Evolutionary conservation across 2,329 filamentous ascomycete species (phyloP).

Genomic region (Cladosporium sp.): DNA sequence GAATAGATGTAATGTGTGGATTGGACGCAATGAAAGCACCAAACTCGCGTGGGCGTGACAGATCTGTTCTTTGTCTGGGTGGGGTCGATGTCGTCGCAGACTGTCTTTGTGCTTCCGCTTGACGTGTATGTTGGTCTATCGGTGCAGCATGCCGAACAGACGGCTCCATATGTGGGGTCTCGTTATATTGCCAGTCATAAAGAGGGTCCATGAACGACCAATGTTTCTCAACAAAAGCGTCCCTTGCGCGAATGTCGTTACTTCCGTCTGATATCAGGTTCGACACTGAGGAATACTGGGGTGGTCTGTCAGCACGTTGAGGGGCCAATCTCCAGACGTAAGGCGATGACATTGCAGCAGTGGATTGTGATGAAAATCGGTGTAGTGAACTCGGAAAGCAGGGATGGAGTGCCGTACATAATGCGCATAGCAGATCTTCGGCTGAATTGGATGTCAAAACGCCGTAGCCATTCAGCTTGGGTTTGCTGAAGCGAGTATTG

Average conservation of each 20-base stretch:
- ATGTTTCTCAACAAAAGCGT: background rate
- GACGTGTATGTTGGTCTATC: background rate
- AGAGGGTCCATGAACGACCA: background rate
- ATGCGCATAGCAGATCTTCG: background rate
- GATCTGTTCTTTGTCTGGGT: constrained; percentile 27
- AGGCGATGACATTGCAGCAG: background rate
- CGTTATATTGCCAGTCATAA: background rate
- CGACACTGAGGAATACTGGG: background rate
- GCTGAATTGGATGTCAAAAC: background rate
- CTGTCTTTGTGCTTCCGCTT: background rate
- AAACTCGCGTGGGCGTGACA: constrained; percentile 16
- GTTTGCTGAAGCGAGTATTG: constrained; percentile 9
- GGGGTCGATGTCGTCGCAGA: constrained; percentile 22
- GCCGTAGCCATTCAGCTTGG: constrained; percentile 8
- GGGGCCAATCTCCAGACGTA: background rate
- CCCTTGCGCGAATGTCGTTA: background rate
- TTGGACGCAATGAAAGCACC: constrained; percentile 16
- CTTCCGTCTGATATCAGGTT: background rate
- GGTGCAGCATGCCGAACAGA: background rate
- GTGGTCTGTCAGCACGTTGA: constrained; percentile 4
- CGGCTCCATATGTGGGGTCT: background rate
- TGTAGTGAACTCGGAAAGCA: background rate
- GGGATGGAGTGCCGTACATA: constrained; percentile 8
- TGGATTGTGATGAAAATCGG: background rate
- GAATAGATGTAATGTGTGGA: constrained; percentile 8